Base-by-base conservation (phyloP, 805 yeast species). In the Myxozyma neotropica region DNA sequence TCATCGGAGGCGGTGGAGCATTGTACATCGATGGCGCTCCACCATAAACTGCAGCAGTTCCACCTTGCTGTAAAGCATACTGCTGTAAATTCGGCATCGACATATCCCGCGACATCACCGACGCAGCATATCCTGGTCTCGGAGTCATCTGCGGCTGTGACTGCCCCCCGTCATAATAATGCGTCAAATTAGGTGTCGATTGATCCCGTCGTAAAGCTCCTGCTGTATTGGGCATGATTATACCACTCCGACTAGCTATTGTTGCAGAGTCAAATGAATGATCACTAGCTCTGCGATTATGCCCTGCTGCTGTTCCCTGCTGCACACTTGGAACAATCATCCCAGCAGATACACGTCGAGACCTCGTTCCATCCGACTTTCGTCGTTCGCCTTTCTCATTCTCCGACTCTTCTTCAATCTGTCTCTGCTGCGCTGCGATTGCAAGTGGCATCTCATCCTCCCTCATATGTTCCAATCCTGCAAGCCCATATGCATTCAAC, bases 381-480 rank as follows among this genome's bases (percentile, higher is more conserved):
- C 39, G 45, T 33, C 36, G 15, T 27, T 39, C 48, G 35, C 46
- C 40, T 15, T 31, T 26, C 52, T 29, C 24, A 17, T 10, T 36
- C 38, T 17, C 29, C 21, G 24, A 23, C 5, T 29, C 21, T 2
- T 15, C 15, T 27, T 31, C 39, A 21, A n/a, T 21, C 23, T 46
- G 38, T 24, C 19, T 7, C n/a, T 21, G 50, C 23, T 17, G 26
- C 4, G 35, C 39, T 15, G 39, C 26, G 17, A 46, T 55, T n/a
- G 46, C 53, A 21, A 57, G 48, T 31, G 53, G 53, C 33, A 57
- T 21, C 15, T 39, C 48, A 21, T 57, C 61, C 39, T 57, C 61
- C 12, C 27, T 19, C 27, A 33, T 35, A 6, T 48, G 47, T 24
- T 48, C 42, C 24, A 53, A 12, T 13, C 55, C 58, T 3, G 23